phyloP scores from a whole-genome alignment of 2,329 filamentous ascomycete species.

The Colletotrichum euphorbiae region DNA sequence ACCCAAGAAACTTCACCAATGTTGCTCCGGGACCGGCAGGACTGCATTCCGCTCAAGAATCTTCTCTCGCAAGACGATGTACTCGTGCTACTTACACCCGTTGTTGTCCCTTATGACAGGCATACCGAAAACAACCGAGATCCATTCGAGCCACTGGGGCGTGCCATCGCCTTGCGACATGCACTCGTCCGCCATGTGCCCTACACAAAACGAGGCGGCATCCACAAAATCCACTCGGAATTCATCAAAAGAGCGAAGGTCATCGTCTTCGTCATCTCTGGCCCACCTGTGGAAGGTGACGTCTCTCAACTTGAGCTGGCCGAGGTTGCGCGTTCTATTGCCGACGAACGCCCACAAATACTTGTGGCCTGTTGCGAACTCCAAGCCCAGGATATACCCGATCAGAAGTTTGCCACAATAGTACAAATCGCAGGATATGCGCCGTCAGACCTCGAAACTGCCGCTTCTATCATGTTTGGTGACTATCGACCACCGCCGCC shows the following conservation, averaged over 20 bases:
- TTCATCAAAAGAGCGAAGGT: conserved; percentile 71
- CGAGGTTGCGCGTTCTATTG: conserved; percentile 56
- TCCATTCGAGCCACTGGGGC: conserved; percentile 79
- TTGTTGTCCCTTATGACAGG: conserved; percentile 59
- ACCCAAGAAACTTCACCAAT: conserved; percentile 38
- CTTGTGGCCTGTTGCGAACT: conserved; percentile 64
- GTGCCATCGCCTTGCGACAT: conserved; percentile 70
- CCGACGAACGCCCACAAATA: conserved; percentile 62
- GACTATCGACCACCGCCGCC: conserved; percentile 42
- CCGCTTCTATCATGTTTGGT: conserved; percentile 65
- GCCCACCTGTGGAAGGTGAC: conserved; percentile 58
- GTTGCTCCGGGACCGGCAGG: conserved; percentile 56
- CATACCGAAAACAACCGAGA: conserved; percentile 62
- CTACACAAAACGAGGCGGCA: conserved; percentile 72
- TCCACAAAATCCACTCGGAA: conserved; percentile 71
- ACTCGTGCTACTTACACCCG: conserved; percentile 72
- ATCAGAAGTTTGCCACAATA: conserved; percentile 62
- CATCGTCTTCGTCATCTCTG: conserved; percentile 71
- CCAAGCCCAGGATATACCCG: conserved; percentile 52
- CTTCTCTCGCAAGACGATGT: conserved; percentile 61
- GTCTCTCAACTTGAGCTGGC: conserved; percentile 64
- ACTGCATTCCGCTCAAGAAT: conserved; percentile 60
- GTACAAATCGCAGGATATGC: conserved; percentile 63
- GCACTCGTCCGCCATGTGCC: conserved; percentile 76
- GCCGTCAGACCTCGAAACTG: conserved; percentile 58